Evolutionary conservation across 2,329 filamentous ascomycete genomes (phyloP), one percentile per base, ranked within the genome.

Genomic region (Huntiella abstrusa): DNA sequence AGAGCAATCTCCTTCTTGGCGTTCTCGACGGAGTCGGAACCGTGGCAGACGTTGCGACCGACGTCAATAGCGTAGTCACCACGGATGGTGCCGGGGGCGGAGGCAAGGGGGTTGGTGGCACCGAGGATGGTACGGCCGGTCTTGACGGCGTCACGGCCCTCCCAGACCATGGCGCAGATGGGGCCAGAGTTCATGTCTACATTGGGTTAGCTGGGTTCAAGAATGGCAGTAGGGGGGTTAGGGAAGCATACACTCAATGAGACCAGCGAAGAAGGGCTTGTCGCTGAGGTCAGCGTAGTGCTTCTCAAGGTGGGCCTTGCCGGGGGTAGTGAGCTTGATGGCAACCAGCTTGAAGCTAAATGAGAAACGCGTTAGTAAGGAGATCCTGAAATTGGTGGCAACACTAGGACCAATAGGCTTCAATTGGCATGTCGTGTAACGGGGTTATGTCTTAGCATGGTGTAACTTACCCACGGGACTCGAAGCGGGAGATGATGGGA

Each of bases 41-140:
- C 91, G 80, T 98, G 91, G 83, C 88, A 96, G 71, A 96, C 86
- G 75, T 98, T 98, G 67, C 88, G 85, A 70, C 91, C 91, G 63
- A 67, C 63, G 51, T 68, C 77, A 58, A 88, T 83, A 66, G 83
- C 82, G 66, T 66, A 86, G 73, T 88, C 82, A 67, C 86, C 88
- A 71, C 91, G 88, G 77, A 98, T 98, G 72, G 91, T 98, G 65
- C 91, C 91, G 54, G 91, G 91, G 60, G 80, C 77, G 49, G 88
- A 96, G 63, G 80, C 83, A 55, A 91, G 76, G 61, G 91, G 91
- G 83, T 98, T 96, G 77, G 91, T 98, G 70, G 91, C 91, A 70
- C 91, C 91, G 66, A 98, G 86, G 66, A 98, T 80, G 67, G 71
- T 64, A 64, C 91, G 88, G 68, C 91, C 91, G 58, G 87, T 95